phyloP scores from a whole-genome alignment of 1,284 basidiomycete genomes.

The Malassezia furfur region DNA sequence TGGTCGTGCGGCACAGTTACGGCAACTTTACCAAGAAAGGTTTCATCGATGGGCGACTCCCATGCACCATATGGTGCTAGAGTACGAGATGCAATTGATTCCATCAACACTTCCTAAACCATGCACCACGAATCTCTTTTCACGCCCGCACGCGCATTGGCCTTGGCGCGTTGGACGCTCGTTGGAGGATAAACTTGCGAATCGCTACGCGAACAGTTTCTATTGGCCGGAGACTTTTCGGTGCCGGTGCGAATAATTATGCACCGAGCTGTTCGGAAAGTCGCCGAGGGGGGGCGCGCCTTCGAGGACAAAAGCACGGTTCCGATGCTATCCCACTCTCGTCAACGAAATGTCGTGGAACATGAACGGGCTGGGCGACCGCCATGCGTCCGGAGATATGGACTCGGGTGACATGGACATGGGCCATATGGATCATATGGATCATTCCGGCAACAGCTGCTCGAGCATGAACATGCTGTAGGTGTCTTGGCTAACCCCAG shows the following conservation, averaged over 20 bases:
- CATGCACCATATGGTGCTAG: conserved; percentile 37
- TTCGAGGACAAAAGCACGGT: neutral
- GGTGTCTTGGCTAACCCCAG: neutral
- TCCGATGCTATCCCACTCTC: neutral
- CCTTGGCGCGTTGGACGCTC: neutral
- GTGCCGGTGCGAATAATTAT: too few species aligned
- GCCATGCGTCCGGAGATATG: neutral
- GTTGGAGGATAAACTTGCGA: neutral
- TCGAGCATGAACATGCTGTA: conserved; percentile 1
- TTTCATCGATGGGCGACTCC: conserved; percentile 57
- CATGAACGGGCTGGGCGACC: too few species aligned
- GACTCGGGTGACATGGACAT: neutral
- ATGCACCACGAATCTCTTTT: too few species aligned
- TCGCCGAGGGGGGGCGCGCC: neutral
- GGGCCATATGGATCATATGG: conserved; percentile 12
- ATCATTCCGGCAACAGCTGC: conserved; percentile 1
- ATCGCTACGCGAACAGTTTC: too few species aligned
- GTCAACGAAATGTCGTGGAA: neutral
- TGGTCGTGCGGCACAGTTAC: neutral
- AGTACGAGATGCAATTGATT: neutral
- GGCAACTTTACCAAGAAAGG: neutral
- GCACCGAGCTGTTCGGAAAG: neutral
- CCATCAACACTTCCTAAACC: too few species aligned
- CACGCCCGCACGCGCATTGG: too few species aligned
- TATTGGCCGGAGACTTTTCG: conserved; percentile 2